A percentile compares a stretch with the other conserved stretches of the same genome.
Evolutionary conservation across 2,329 filamentous ascomycete species (phyloP).

Genomic region (Fusarium protoensiforme): DNA sequence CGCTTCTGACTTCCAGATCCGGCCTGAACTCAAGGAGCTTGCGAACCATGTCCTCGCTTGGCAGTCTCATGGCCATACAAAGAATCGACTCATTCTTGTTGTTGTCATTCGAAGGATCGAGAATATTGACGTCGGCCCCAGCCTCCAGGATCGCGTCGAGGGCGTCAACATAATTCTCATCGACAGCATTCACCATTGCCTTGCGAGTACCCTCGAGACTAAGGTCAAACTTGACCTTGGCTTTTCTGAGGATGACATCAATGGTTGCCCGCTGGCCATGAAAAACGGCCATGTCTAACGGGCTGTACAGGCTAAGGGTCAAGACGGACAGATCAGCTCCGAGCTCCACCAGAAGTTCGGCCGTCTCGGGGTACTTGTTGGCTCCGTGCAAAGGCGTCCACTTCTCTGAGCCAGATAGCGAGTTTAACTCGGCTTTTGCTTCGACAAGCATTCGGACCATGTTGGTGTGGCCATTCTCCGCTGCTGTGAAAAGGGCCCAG

Average conservation of each 20-base stretch:
- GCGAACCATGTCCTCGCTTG: not conserved
- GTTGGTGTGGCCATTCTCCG: not conserved
- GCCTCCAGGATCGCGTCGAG: slow-evolving; percentile 4
- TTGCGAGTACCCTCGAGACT: not conserved
- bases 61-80: not conserved
- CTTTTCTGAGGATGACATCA: not conserved
- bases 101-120: not conserved
- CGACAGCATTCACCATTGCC: not conserved
- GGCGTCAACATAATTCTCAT: not conserved
- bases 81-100: not conserved
- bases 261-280: not conserved
- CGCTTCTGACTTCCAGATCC: not conserved
- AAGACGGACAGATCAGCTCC: not conserved
- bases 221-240: not conserved
- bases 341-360: not conserved
- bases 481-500: not conserved
- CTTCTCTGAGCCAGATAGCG: not conserved
- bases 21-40: slow-evolving; percentile 15
- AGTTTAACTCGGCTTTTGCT: not conserved
- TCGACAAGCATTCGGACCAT: not conserved
- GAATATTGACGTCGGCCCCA: slow-evolving; percentile 1
- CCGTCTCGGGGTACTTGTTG: not conserved
- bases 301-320: not conserved
- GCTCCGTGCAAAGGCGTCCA: not conserved
- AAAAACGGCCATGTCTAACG: not conserved